Percentiles rank a stretch among this genome's conserved stretches.
Evolutionary conservation across 176 grass and related monocot genomes (phyloP).

Genomic region (Cymbopogon citratus): DNA sequence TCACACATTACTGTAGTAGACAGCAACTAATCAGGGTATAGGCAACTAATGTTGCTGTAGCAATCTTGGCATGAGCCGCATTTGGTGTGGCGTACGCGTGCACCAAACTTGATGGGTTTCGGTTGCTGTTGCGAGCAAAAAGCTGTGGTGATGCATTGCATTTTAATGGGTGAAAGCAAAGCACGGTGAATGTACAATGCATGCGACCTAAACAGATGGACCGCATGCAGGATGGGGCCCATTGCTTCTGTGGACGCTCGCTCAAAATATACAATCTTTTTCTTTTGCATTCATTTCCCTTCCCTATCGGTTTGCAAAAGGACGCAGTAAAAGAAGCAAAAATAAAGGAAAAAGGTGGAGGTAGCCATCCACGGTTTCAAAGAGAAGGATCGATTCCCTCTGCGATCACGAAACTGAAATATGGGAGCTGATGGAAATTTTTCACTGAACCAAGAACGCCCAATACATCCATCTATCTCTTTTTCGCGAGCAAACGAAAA

Average conservation of each 20-base stretch:
- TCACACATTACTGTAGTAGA: background rate
- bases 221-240: slow-evolving; percentile 40
- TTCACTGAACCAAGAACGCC: background rate
- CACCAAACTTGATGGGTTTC: slow-evolving; percentile 40
- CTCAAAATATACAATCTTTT: slow-evolving; percentile 29
- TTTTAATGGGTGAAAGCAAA: slow-evolving; percentile 37
- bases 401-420: background rate
- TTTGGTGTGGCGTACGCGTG: slow-evolving; percentile 30
- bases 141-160: slow-evolving; percentile 40
- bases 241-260: background rate
- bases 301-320: slow-evolving; percentile 32
- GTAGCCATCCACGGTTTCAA: slow-evolving; percentile 35
- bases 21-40: background rate
- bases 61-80: slow-evolving; percentile 46
- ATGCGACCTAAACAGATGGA: slow-evolving; percentile 36
- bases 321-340: slow-evolving; percentile 33
- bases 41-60: background rate
- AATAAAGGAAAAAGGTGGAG: slow-evolving; percentile 13
- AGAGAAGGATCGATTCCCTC: slow-evolving; percentile 22
- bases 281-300: slow-evolving; percentile 42
- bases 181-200: slow-evolving; percentile 37
- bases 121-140: slow-evolving; percentile 36
- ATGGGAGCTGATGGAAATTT: background rate
- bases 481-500: background rate
- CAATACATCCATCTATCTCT: background rate